phyloP scores from a whole-genome alignment of 2,329 filamentous ascomycete species.

The Geosmithia flava region DNA sequence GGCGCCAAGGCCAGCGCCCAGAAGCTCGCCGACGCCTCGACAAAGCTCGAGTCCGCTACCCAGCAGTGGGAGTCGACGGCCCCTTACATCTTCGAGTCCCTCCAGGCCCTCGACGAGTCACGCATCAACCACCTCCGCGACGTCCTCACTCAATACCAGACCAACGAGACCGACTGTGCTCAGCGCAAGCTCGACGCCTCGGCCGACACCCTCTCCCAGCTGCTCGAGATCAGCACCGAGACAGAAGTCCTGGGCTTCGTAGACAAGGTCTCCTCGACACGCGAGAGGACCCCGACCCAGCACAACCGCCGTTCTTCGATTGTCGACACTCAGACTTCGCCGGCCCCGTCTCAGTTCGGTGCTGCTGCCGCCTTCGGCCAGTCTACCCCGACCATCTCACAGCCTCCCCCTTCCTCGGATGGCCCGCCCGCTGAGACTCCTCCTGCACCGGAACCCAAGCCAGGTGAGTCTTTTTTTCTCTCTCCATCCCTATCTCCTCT shows the following conservation, averaged over 20 bases:
- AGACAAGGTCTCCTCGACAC: conserved; percentile 28
- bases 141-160: conserved; percentile 83
- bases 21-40: conserved; percentile 64
- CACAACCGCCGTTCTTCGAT: conserved; percentile 25
- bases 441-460: conserved; percentile 11
- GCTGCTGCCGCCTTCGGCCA: not conserved
- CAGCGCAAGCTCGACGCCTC: conserved; percentile 63
- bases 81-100: conserved; percentile 84
- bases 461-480: conserved; percentile 15
- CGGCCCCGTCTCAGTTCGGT: conserved; percentile 11
- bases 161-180: conserved; percentile 79
- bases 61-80: conserved; percentile 90
- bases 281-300: conserved; percentile 20
- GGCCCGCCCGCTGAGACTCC: not conserved
- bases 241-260: conserved; percentile 74
- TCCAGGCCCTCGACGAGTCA: conserved; percentile 83
- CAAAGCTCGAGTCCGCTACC: conserved; percentile 63
- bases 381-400: not conserved
- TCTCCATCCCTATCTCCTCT: not conserved
- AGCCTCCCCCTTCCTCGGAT: not conserved
- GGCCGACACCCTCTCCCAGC: conserved; percentile 66
- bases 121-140: conserved; percentile 84
- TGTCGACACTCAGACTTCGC: conserved; percentile 12
- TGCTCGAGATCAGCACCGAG: conserved; percentile 77
- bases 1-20: conserved; percentile 62